Conservation (phyloP, 345 rosid species). For the Citrus unshiu region DNA sequence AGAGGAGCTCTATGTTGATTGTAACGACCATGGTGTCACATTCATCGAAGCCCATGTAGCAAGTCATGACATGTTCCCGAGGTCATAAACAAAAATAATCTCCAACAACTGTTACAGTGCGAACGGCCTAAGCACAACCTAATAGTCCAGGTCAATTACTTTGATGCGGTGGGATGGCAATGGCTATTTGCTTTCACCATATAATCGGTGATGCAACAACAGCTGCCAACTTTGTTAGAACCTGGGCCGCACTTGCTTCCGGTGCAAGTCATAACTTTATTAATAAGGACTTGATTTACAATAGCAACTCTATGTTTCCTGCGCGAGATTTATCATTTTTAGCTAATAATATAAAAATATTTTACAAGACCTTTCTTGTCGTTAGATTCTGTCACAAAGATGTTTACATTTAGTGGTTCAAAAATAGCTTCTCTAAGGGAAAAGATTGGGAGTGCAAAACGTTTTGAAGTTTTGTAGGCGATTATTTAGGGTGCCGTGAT, state of each 20-base stretch:
- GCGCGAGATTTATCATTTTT: neutral
- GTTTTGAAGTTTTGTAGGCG: conserved; percentile 5
- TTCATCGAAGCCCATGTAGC: conserved; percentile 11
- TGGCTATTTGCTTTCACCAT: conserved; percentile 16
- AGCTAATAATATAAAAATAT: neutral
- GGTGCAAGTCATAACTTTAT: neutral
- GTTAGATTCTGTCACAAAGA: neutral
- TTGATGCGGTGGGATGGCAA: conserved; percentile 30
- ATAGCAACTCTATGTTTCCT: conserved; percentile 19
- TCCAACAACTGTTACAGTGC: conserved; percentile 7
- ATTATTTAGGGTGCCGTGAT: conserved; percentile 20
- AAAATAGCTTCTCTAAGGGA: too few species aligned
- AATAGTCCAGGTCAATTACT: conserved; percentile 20
- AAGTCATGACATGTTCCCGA: conserved; percentile 1
- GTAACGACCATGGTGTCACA: conserved; percentile 22
- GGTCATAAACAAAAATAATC: neutral
- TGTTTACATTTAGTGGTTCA: too few species aligned
- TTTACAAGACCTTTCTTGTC: neutral
- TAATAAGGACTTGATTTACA: neutral
- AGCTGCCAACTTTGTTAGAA: conserved; percentile 2
- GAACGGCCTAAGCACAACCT: neutral
- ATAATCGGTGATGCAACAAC: conserved; percentile 24
- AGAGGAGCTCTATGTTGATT: conserved; percentile 9
- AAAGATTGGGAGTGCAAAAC: conserved; percentile 1
- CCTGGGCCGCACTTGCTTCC: conserved; percentile 17